Evolutionary conservation across 208 protist genomes (phyloP).

Genomic region (Acanthamoeba polyphaga): DNA sequence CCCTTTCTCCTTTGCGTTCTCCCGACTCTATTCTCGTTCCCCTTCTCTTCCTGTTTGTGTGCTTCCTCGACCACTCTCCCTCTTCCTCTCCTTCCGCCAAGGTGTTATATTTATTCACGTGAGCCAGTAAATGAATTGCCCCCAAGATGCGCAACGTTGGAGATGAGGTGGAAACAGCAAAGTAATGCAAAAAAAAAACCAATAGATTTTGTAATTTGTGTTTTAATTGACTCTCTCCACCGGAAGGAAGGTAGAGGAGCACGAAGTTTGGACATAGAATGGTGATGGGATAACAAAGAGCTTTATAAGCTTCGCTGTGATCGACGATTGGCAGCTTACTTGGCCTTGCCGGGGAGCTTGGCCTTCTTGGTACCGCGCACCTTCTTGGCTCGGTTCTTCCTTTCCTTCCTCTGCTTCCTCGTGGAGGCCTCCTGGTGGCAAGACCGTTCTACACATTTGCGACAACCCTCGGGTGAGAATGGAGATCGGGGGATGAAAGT

Average conservation of each 20-base stretch:
- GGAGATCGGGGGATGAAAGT: background rate
- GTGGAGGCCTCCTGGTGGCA: slow-evolving; percentile 91
- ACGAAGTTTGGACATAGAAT: background rate
- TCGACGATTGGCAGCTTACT: slow-evolving; percentile 46
- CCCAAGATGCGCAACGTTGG: no score
- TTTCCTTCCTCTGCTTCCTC: slow-evolving; percentile 99
- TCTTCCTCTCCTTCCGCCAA: background rate
- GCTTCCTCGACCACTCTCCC: background rate
- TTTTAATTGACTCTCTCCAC: background rate
- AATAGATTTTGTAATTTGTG: background rate
- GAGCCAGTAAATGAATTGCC: background rate
- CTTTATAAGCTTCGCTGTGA: slow-evolving; percentile 25
- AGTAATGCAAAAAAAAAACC: background rate
- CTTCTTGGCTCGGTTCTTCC: slow-evolving; percentile 99
- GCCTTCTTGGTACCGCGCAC: slow-evolving; percentile 97
- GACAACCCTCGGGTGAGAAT: background rate
- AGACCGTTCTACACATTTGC: slow-evolving; percentile 88
- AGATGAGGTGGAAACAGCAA: no score
- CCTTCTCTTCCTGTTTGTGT: background rate
- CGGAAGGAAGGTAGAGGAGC: background rate
- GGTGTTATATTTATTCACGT: slow-evolving; percentile 58
- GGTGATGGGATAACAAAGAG: background rate
- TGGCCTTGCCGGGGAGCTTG: slow-evolving; percentile 86
- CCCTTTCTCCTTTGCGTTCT: background rate
- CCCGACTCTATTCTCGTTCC: background rate